Conservation (phyloP, 2,329 filamentous ascomycete genomes). For the Beauveria bassiana region DNA sequence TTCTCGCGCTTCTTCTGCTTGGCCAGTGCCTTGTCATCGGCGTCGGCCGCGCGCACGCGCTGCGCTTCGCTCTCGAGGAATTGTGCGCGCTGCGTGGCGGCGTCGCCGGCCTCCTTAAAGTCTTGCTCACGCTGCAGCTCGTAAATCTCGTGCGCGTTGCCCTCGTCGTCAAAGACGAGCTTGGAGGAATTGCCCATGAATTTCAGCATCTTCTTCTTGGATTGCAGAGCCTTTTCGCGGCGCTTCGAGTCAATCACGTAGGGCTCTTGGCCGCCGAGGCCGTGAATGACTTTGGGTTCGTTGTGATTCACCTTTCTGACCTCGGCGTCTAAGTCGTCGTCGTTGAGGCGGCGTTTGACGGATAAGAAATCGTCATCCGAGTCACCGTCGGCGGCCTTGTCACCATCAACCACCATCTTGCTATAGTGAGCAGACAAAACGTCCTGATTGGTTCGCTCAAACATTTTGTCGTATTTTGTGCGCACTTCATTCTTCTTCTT, state of each 20-base stretch:
- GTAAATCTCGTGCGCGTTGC: slow-evolving; percentile 76
- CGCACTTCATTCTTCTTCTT: slow-evolving; percentile 57
- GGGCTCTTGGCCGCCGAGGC: slow-evolving; percentile 62
- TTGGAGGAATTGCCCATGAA: slow-evolving; percentile 82
- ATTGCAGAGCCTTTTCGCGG: slow-evolving; percentile 87
- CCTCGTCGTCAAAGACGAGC: slow-evolving; percentile 87
- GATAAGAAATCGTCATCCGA: slow-evolving; percentile 77
- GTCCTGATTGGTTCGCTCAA: slow-evolving; percentile 92
- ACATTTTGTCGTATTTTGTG: slow-evolving; percentile 97
- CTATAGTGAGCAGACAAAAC: slow-evolving; percentile 90
- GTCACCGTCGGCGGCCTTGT: slow-evolving; percentile 41
- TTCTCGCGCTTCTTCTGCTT: slow-evolving; percentile 74
- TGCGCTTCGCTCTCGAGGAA: slow-evolving; percentile 73
- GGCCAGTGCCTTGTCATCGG: slow-evolving; percentile 72
- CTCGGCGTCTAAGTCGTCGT: slow-evolving; percentile 52
- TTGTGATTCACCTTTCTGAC: slow-evolving; percentile 34
- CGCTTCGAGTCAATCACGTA: slow-evolving; percentile 90
- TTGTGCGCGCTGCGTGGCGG: slow-evolving; percentile 64
- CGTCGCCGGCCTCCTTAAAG: slow-evolving; percentile 67
- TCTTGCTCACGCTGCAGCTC: slow-evolving; percentile 79
- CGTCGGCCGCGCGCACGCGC: slow-evolving; percentile 66
- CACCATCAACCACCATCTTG: slow-evolving; percentile 62
- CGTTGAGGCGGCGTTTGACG: slow-evolving; percentile 79
- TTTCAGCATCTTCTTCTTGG: slow-evolving; percentile 89
- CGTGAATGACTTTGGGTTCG: slow-evolving; percentile 52